Evolutionary conservation across 192 early-diverging fungal genomes (phyloP).

Genomic region (Rhizophagus clarus): DNA sequence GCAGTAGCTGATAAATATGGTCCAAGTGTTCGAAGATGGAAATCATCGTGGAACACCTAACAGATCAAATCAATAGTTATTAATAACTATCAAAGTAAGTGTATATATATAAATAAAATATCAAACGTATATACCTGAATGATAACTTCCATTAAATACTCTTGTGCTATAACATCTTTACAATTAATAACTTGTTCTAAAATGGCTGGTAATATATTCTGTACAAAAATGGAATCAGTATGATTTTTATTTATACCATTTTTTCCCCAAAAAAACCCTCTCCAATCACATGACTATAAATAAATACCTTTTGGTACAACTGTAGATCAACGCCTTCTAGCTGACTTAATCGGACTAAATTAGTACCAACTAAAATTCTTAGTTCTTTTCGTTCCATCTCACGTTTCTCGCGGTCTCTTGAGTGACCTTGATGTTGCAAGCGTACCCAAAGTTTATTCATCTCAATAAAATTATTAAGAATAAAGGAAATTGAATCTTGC

Average conservation of each 20-base stretch:
- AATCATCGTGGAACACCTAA: slow-evolving; percentile 94
- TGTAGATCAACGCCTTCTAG: slow-evolving; percentile 84
- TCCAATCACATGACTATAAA: background rate
- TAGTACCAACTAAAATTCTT: slow-evolving; percentile 94
- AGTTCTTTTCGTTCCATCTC: slow-evolving; percentile 96
- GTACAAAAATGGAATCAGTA: background rate
- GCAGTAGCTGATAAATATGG: slow-evolving; percentile 89
- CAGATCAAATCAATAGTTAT: background rate
- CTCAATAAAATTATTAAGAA: slow-evolving; percentile 97
- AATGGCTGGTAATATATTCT: slow-evolving; percentile 87
- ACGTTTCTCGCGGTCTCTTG: slow-evolving; percentile 89
- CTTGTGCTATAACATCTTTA: slow-evolving; percentile 97
- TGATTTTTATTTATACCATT: too few relatives aligned
- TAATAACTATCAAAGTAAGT: background rate
- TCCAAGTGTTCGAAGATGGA: slow-evolving; percentile 90
- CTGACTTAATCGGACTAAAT: slow-evolving; percentile 91
- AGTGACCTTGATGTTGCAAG: slow-evolving; percentile 94
- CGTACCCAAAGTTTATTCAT: slow-evolving; percentile 99
- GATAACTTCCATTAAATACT: slow-evolving; percentile 99
- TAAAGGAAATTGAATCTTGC: slow-evolving; percentile 93
- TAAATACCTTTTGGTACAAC: slow-evolving; percentile 76
- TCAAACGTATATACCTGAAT: slow-evolving; percentile 73
- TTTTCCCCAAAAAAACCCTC: background rate
- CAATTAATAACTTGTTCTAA: slow-evolving; percentile 97
- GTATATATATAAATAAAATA: background rate